Evolutionary conservation across 2,329 filamentous ascomycete genomes (phyloP), one percentile per base, ranked within the genome.

Genomic region (Penicillium oxalicum): DNA sequence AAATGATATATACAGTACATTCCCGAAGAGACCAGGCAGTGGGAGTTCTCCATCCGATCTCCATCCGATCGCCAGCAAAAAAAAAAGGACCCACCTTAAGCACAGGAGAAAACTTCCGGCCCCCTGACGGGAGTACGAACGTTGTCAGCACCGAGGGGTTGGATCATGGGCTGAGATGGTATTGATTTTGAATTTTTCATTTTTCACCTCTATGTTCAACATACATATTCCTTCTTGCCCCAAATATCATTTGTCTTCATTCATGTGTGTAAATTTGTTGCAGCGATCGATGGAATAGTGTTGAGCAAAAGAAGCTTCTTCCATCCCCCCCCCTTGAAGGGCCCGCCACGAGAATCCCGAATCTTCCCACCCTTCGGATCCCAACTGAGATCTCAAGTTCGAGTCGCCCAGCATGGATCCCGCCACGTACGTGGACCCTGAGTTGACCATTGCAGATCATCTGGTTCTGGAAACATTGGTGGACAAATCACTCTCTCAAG

Each of bases 391-490:
- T 47, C 35, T 12, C 5, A 6, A 6, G 6, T 43, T 36, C 40
- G 18, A 38, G 40, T 41, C 48, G 35, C 37, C 44, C 45, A 45
- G 32, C 44, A 65, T 65, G 62, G 61, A 65, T 52, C 62, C 63
- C 6, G 37, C 55, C 33, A 62, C 55, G n/a, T 65, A 60, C 28
- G 58, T 60, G 40, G 61, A 64, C 54, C 63, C 63, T 9, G 48
- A 66, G 46, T 53, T 73, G 38, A 72, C 71, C 2, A 56, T 63
- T 41, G 61, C 69, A 34, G 71, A 74, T 56, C 52, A 61, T 11
- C 45, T 74, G 44, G 67, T 74, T 5, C 59, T 74, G 29, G 52
- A 67, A 34, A 67, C 64, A 37, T 60, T 74, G 8, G 58, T 72
- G 40, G 46, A 61, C 8, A 67, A 70, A 44, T 49, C 59, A n/a